Percentiles rank a stretch among this genome's conserved stretches.
Evolutionary conservation across 2,329 filamentous ascomycete genomes (phyloP).

Genomic region (Hymenoscyphus repandus): DNA sequence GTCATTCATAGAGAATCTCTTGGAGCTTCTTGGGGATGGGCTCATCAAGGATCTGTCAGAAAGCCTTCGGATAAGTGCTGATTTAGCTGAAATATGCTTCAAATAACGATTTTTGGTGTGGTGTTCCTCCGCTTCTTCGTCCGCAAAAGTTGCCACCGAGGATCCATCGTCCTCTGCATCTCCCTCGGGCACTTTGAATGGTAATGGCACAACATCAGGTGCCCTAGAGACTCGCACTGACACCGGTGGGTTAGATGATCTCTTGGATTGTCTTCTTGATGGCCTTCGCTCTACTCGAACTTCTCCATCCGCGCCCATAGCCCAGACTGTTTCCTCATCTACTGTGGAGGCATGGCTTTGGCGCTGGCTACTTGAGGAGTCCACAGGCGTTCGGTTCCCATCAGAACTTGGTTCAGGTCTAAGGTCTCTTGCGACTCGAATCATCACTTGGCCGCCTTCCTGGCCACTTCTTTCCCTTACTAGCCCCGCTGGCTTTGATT

Average conservation of each 20-base stretch:
- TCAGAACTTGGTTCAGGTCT: slow-evolving; percentile 17
- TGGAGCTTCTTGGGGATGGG: slow-evolving; percentile 19
- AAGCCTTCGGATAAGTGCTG: slow-evolving; percentile 31
- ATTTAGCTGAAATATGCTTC: slow-evolving; percentile 45
- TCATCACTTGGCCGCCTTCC: slow-evolving; percentile 27
- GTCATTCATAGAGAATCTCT: slow-evolving; percentile 22
- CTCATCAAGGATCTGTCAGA: slow-evolving; percentile 16
- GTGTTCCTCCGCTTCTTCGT: slow-evolving; percentile 49
- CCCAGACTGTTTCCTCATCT: slow-evolving; percentile 31
- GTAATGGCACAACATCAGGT: slow-evolving; percentile 58
- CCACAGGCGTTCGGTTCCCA: slow-evolving; percentile 41
- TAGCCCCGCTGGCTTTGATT: slow-evolving; percentile 35
- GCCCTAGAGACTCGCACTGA: slow-evolving; percentile 31
- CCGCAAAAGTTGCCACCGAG: slow-evolving; percentile 66
- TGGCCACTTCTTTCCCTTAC: slow-evolving; percentile 38
- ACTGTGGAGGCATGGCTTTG: slow-evolving; percentile 33
- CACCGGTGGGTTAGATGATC: slow-evolving; percentile 28
- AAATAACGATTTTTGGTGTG: slow-evolving; percentile 42
- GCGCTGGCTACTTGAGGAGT: slow-evolving; percentile 45
- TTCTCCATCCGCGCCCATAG: slow-evolving; percentile 31
- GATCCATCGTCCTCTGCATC: slow-evolving; percentile 49
- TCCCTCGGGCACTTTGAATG: slow-evolving; percentile 54
- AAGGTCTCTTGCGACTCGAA: slow-evolving; percentile 20
- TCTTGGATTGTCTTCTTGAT: slow-evolving; percentile 26
- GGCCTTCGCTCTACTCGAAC: slow-evolving; percentile 26